These are phyloP conservation scores for Malassezia globosa DNA, from an alignment of 1,284 basidiomycete species.

Conservation along the genomic window DNA sequence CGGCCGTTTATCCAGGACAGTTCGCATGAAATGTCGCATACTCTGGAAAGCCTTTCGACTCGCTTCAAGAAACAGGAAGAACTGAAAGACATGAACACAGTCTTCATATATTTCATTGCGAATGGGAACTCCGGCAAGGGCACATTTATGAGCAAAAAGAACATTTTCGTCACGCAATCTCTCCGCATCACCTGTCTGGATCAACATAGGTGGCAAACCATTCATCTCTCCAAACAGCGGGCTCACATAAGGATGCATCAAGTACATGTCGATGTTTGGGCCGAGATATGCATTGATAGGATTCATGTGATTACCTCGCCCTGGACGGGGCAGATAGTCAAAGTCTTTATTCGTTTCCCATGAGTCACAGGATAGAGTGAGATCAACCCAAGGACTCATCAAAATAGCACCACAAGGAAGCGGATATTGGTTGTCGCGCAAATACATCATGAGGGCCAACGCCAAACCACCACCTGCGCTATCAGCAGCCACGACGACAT, in stretches of 20 bases:
- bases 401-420: constrained; percentile 44
- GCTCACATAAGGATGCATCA: constrained; percentile 86
- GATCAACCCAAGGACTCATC: constrained; percentile 52
- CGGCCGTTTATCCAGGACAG: constrained; percentile 36
- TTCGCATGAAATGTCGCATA: constrained; percentile 45
- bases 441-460: constrained; percentile 78
- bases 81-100: constrained; percentile 53
- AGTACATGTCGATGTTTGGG: constrained; percentile 64
- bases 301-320: constrained; percentile 74
- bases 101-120: constrained; percentile 88
- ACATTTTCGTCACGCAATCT: constrained; percentile 84
- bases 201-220: constrained; percentile 76
- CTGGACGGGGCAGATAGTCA: constrained; percentile 49
- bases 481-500: constrained; percentile 63
- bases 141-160: constrained; percentile 86
- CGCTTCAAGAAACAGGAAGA: constrained; percentile 45
- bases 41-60: constrained; percentile 45
- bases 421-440: constrained; percentile 50
- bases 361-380: constrained; percentile 90
- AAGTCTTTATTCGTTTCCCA: constrained; percentile 80
- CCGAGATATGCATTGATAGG: constrained; percentile 87
- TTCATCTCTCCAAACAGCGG: constrained; percentile 81
- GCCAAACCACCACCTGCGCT: constrained; percentile 83
- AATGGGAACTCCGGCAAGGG: constrained; percentile 72
- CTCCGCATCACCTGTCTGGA: constrained; percentile 88